phyloP scores from a whole-genome alignment of 305 asterid genomes.

The Solanum hybrid region DNA sequence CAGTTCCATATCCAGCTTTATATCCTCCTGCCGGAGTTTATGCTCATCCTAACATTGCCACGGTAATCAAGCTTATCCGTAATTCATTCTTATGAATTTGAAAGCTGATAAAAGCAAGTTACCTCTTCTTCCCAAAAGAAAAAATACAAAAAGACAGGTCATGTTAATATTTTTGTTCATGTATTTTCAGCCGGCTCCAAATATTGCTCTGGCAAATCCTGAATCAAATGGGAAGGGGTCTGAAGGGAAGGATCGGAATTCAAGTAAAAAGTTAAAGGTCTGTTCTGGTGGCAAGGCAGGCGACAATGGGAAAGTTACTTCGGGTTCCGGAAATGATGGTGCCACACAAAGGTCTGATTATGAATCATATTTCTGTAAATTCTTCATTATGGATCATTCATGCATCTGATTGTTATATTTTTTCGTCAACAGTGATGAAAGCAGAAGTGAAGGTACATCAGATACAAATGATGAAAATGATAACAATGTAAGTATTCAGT shows the following conservation, averaged over 20 bases:
- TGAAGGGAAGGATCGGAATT: constrained; percentile 49
- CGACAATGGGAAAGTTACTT: constrained; percentile 61
- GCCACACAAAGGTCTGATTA: constrained; percentile 67
- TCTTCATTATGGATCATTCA: constrained; percentile 1
- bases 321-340: constrained; percentile 87
- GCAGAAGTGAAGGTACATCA: constrained; percentile 87
- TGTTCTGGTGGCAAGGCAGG: constrained; percentile 44
- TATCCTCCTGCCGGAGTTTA: constrained; percentile 90
- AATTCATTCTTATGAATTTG: background rate
- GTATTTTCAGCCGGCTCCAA: constrained; percentile 33
- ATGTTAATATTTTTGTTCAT: background rate
- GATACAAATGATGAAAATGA: constrained; percentile 78
- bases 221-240: constrained; percentile 52
- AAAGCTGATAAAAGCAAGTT: background rate
- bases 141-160: background rate
- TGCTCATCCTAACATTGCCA: constrained; percentile 70
- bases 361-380: background rate
- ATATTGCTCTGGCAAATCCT: constrained; percentile 34
- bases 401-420: constrained; percentile 16
- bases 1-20: constrained; percentile 84
- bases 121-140: background rate
- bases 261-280: constrained; percentile 46
- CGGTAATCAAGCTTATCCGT: constrained; percentile 34
- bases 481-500: constrained; percentile 33
- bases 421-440: constrained; percentile 60